Base-by-base conservation (phyloP, 306 rosid species). In the Cicer bijugum region DNA sequence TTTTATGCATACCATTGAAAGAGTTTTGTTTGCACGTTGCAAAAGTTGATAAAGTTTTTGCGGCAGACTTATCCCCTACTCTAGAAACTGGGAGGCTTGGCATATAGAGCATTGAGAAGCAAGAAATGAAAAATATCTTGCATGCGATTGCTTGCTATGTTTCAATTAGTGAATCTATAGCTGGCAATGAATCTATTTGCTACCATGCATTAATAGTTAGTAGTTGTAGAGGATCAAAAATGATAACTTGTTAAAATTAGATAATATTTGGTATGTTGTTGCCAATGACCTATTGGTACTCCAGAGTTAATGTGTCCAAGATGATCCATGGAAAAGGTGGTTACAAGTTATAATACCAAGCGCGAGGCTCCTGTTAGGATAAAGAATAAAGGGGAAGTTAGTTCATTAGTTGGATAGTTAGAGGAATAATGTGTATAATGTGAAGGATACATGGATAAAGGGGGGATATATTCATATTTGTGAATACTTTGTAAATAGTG, bases 91-190 rank as follows among this genome's bases (percentile, higher is more conserved):
- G 14, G 67, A 56, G 33, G 43, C 48, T 12, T 57, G 50, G 45
- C n/a, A 48, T 48, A 10, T 69, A 35, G 56, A 75, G 58, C 47
- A 53, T 42, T 44, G 39, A 40, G 74, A 66, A 52, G 58, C 42
- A 23, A 15, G 74, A 35, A 8, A 58, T 28, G 56, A 28, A 16
- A 55, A 46, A 35, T 67, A 67, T 35, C 44, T 28, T n/a, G 6
- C 23, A 38, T 12, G 14, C 15, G 6, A 17, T 46, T 68, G 52
- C 33, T 8, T 67, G 67, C 9, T 9, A 43, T 57, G 75, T 76
- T 76, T 67, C 16, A 16, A 44, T 37, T 8, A 16, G 17, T 35
- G 40, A 48, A 76, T 67, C 14, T 56, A 15, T 19, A 19, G n/a
- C 14, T 20, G 7, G 11, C 38, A 19, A 42, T 28, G 37, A 65